These are phyloP conservation scores for Penicillium hordei DNA, from an alignment of 2,329 filamentous ascomycete species.

Conservation along the genomic window DNA sequence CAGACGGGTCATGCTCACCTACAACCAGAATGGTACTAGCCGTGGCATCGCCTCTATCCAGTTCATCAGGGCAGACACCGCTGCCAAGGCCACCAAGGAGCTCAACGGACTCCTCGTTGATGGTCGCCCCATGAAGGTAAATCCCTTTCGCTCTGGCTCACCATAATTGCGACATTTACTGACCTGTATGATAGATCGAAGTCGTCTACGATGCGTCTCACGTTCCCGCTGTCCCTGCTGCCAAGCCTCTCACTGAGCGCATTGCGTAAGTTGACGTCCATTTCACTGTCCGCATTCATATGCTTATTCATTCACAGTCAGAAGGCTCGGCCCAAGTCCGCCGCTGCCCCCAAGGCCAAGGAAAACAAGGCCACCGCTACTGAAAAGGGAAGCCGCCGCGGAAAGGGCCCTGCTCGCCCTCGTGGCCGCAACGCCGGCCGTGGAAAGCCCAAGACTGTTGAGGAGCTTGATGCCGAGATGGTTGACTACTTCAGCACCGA, in stretches of 20 bases:
- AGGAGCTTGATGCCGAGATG: constrained; percentile 98
- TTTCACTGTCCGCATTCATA: background rate
- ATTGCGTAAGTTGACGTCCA: constrained; percentile 60
- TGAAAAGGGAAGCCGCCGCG: constrained; percentile 20
- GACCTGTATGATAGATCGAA: constrained; percentile 65
- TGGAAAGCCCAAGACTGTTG: constrained; percentile 81
- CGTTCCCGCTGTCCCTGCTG: constrained; percentile 64
- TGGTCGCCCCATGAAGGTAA: constrained; percentile 83
- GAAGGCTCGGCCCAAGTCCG: constrained; percentile 79
- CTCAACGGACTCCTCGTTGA: constrained; percentile 91
- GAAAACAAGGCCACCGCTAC: constrained; percentile 9
- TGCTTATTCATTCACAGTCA: constrained; percentile 45
- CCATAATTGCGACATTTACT: constrained; percentile 17
- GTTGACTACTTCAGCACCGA: constrained; percentile 76
- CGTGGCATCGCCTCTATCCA: constrained; percentile 88
- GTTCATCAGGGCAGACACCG: constrained; percentile 78
- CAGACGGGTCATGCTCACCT: constrained; percentile 87
- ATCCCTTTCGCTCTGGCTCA: constrained; percentile 15
- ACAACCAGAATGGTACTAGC: constrained; percentile 88
- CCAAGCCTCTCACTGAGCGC: constrained; percentile 80
- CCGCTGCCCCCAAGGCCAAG: constrained; percentile 69
- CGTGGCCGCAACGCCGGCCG: constrained; percentile 62
- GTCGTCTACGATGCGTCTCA: constrained; percentile 78
- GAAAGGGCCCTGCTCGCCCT: constrained; percentile 50
- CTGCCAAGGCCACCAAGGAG: constrained; percentile 77